Base-by-base conservation (phyloP, 2,329 filamentous ascomycete species). In the Diaporthe ilicicola region DNA sequence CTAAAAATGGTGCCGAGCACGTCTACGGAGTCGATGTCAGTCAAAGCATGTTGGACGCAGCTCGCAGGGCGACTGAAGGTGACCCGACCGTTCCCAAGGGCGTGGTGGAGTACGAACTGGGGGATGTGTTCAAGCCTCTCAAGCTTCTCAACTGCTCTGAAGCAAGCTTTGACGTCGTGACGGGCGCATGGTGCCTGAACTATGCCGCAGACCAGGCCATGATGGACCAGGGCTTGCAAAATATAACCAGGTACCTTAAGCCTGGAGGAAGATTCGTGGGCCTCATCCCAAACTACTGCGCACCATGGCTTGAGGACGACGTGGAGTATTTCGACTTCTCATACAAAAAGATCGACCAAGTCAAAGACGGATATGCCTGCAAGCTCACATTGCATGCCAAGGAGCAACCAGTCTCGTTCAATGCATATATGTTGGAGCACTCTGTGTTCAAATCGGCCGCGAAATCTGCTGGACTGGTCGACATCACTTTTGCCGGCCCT, bases 251-350 rank as follows among this genome's bases (percentile, higher is more conserved):
- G 27, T 62, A 62, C 27, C 59, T 48, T 10, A 62, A 6, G 42
- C 59, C 42, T 27, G 59, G 59, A 24, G 59, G 59, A 13, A 62
- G 59, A 13, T 62, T 62, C n/a, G 42, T 62, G 19, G 59, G 59
- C n/a, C 12, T 48, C 42, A 62, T 48, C 27, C 59, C 59, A 7
- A 48, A 22, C n/a, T 6, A 32, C 9, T 10, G 9, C n/a, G 6
- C 17, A 15, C 17, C 42, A 5, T 48, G 42, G 59, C 59, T 62
- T 10, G 0, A 19, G 19, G 59, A 62, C 2, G 59, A 62, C 32
- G 42, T 48, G 27, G 4, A 1, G 1, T 62, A 48, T 9, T 62
- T 24, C 4, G 59, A 8, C 13, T 62, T 62, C 42, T 62, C 59
- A 5, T 37, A 48, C 42, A 62, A 24, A 27, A 62, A n/a, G 8